Percentiles rank a stretch among this genome's conserved stretches.
Conservation (phyloP, 148 eudicot species). For the Cornus controversa region DNA sequence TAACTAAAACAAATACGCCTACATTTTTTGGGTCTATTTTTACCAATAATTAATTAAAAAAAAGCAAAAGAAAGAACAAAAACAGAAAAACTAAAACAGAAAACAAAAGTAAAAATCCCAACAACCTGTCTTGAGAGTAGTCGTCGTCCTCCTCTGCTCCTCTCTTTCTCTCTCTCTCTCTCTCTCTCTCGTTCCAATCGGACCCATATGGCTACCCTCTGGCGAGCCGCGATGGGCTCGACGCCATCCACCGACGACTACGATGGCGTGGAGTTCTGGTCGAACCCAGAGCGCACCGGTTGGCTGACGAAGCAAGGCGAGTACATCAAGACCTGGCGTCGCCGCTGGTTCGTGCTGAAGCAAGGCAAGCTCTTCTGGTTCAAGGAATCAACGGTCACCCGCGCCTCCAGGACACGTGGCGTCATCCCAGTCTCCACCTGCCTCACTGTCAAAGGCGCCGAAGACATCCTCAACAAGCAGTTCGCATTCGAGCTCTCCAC, state of each 20-base stretch:
- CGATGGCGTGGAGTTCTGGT: constrained; percentile 69
- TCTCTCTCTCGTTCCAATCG: background rate
- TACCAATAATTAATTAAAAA: too few species aligned
- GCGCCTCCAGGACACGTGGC: constrained; percentile 69
- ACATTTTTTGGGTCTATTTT: too few species aligned
- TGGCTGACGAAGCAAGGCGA: constrained; percentile 95
- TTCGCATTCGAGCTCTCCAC: constrained; percentile 84
- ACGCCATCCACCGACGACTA: constrained; percentile 25
- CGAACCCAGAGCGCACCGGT: constrained; percentile 67
- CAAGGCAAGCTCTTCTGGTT: constrained; percentile 95
- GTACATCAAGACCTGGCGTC: constrained; percentile 94
- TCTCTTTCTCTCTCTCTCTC: background rate
- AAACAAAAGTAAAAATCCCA: too few species aligned
- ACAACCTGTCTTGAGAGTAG: too few species aligned
- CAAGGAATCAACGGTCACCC: constrained; percentile 62
- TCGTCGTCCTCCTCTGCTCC: too few species aligned
- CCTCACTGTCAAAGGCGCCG: constrained; percentile 84
- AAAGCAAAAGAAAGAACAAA: too few species aligned
- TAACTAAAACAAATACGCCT: too few species aligned
- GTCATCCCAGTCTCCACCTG: constrained; percentile 68
- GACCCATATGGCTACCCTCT: constrained; percentile 57
- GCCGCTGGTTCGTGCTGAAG: constrained; percentile 83
- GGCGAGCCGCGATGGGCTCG: constrained; percentile 62
- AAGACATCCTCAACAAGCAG: constrained; percentile 67
- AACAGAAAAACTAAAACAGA: too few species aligned